Percentiles rank a stretch among this genome's conserved stretches.
Conservation (phyloP, 1,139 yeast species). For the Torulaspora globosa region DNA sequence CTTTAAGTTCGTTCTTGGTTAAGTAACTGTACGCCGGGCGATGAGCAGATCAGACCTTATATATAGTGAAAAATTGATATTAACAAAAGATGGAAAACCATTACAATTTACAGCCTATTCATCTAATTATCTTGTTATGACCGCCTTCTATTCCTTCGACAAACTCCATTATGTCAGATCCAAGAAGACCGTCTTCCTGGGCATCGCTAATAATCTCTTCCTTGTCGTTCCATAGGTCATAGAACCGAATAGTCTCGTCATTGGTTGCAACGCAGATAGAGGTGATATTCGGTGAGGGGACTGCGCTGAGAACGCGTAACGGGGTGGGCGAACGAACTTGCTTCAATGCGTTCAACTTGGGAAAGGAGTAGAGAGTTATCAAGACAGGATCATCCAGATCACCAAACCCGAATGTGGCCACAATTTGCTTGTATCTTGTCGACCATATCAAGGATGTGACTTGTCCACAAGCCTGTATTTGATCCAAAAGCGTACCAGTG, state of each 20-base stretch:
- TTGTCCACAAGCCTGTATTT: conserved; percentile 61
- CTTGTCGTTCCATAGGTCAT: conserved; percentile 56
- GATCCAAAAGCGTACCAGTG: conserved; percentile 63
- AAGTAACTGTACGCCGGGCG: neutral
- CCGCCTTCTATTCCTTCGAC: conserved; percentile 47
- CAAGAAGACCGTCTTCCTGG: conserved; percentile 46
- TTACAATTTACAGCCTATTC: neutral
- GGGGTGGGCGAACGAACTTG: conserved; percentile 53
- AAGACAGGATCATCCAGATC: conserved; percentile 46
- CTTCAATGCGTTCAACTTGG: conserved; percentile 49
- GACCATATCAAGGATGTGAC: conserved; percentile 82
- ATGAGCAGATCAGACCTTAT: neutral
- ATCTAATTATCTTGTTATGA: conserved; percentile 12
- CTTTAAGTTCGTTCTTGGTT: neutral
- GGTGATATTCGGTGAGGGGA: conserved; percentile 57
- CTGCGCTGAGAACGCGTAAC: conserved; percentile 61
- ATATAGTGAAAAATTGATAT: neutral
- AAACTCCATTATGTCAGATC: conserved; percentile 57
- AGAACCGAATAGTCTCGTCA: conserved; percentile 72
- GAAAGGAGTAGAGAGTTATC: conserved; percentile 61
- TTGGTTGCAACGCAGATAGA: conserved; percentile 69
- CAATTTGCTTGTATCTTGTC: conserved; percentile 53
- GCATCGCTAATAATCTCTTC: conserved; percentile 39
- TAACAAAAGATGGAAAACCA: neutral
- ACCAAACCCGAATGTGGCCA: conserved; percentile 79